A percentile compares a stretch with the other conserved stretches of the same genome.
Evolutionary conservation across 1,284 basidiomycete species (phyloP).

Genomic region (Trametes hirsuta): DNA sequence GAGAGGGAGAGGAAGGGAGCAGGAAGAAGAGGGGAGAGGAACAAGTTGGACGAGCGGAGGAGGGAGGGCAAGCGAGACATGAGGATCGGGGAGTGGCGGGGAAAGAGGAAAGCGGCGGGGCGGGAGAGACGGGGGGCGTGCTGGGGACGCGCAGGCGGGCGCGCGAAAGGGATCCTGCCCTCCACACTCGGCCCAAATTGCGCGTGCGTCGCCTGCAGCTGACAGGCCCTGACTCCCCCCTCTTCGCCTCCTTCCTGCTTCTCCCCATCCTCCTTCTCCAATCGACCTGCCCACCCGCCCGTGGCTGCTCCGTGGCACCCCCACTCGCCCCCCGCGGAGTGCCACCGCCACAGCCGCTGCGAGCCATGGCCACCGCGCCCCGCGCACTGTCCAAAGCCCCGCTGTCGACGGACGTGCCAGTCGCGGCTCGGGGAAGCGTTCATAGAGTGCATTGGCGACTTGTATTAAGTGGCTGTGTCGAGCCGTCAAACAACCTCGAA

Average conservation of each 20-base stretch:
- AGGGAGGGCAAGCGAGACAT: neutral
- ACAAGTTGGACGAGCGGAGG: too few relatives aligned
- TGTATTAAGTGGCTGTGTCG: too few relatives aligned
- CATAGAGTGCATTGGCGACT: too few relatives aligned
- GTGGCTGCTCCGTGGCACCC: too few relatives aligned
- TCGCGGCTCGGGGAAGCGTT: too few relatives aligned
- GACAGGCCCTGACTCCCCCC: neutral
- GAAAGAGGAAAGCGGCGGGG: neutral
- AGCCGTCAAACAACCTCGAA: too few relatives aligned
- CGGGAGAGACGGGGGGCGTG: neutral
- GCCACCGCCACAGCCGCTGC: too few relatives aligned
- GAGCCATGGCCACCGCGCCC: too few relatives aligned
- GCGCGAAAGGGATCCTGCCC: neutral
- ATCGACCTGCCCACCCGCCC: too few relatives aligned
- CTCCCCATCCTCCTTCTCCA: neutral
- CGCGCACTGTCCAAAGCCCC: too few relatives aligned
- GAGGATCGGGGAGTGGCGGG: conserved; percentile 1
- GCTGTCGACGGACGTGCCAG: too few relatives aligned
- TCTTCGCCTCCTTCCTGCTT: neutral
- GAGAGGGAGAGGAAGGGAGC: neutral
- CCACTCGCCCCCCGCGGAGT: too few relatives aligned
- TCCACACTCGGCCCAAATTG: conserved; percentile 1
- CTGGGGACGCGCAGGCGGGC: neutral
- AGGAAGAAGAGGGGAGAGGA: neutral
- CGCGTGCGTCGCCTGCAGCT: neutral